Percentiles rank a stretch among this genome's conserved stretches.
These are phyloP conservation scores for Quercus rubra DNA, from an alignment of 306 rosid species.

Conservation along the genomic window DNA sequence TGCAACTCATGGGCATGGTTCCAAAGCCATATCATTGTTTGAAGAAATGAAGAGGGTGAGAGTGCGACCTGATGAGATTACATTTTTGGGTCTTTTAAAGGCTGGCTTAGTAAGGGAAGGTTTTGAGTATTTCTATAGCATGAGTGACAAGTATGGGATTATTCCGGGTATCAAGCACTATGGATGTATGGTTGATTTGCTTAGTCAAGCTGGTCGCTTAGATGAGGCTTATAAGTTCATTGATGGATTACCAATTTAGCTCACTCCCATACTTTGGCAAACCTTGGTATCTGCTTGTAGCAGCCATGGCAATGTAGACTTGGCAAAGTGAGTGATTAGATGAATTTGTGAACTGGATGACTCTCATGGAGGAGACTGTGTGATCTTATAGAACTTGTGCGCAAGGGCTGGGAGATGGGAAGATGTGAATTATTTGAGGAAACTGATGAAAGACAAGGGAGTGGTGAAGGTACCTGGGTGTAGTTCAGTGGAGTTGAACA, in stretches of 20 bases:
- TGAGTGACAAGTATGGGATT: slow-evolving; percentile 29
- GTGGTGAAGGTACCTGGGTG: slow-evolving; percentile 74
- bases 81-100: slow-evolving; percentile 61
- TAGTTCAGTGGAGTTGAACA: slow-evolving; percentile 78
- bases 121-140: slow-evolving; percentile 46
- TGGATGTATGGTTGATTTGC: no score
- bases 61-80: slow-evolving; percentile 68
- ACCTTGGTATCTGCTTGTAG: slow-evolving; percentile 1
- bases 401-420: slow-evolving; percentile 26
- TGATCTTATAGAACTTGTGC: slow-evolving; percentile 69
- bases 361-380: slow-evolving; percentile 14
- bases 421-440: slow-evolving; percentile 36
- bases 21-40: slow-evolving; percentile 50
- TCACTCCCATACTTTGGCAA: no score
- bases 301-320: slow-evolving; percentile 55
- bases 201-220: no score
- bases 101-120: slow-evolving; percentile 80
- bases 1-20: slow-evolving; percentile 75
- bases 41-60: slow-evolving; percentile 63
- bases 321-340: no score
- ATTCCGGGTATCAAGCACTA: no score
- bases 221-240: slow-evolving; percentile 37
- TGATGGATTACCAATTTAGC: no score
- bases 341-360: no score
- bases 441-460: slow-evolving; percentile 62